Base-by-base conservation (phyloP, 768 basidiomycete species). In the Cystobasidium onofrii region DNA sequence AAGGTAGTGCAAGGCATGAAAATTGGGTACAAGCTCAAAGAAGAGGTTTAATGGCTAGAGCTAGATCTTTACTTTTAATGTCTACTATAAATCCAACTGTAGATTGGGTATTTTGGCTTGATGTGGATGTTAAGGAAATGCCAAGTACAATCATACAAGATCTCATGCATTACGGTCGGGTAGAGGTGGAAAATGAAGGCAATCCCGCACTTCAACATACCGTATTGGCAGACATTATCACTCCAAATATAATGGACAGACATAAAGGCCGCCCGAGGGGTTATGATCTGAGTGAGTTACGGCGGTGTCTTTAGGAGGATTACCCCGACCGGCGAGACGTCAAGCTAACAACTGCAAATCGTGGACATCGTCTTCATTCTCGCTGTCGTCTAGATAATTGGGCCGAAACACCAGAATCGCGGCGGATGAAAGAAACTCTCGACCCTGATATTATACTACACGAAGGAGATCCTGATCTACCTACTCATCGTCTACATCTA, bases 91-190 rank as follows among this genome's bases (percentile, higher is more conserved):
- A 67, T 13, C 73, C 73, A 4, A 29, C 34, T 7, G 75, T 76
- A 12, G 77, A 78, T 39, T 77, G 75, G 75, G 77, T 54, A 9
- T 65, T 78, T 20, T 78, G 77, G 77, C 50, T 77, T n/a, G 77
- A 78, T 31, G 70, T 73, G 10, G 77, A 78, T 25, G 23, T 78
- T 13, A 66, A 66, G 29, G 73, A 77, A 12, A 65, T 60, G 23
- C 66, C 75, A 29, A 60, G 57, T 36, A 27, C 25, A 0, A 18
- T 78, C 25, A 12, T 78, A 15, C n/a, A 75, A 44, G 72, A 73
- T 23, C 29, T 78, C 7, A 7, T 78, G n/a, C 43, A n/a, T 18
- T 73, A 54, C 17, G 75, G 54, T 13, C 46, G 60, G 27, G 70
- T 46, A 10, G 69, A 43, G 17, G 1, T 64, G 57, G 41, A 71